phyloP scores from a whole-genome alignment of 768 basidiomycete genomes.

The Rhodotorula diobovata region DNA sequence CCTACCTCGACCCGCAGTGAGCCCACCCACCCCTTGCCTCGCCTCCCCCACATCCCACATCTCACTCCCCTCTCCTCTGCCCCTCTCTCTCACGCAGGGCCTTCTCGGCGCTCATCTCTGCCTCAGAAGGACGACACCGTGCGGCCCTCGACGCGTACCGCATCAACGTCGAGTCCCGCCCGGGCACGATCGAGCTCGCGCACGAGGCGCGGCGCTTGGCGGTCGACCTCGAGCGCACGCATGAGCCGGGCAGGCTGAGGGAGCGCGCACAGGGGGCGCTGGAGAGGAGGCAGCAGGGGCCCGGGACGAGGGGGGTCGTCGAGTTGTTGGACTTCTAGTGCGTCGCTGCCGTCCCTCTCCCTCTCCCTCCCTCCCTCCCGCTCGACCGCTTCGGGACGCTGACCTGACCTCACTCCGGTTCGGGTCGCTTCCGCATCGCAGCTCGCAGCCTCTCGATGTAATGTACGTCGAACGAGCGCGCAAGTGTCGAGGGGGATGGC shows the following conservation, averaged over 20 bases:
- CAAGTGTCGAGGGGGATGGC: too few relatives aligned
- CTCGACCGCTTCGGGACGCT: too few relatives aligned
- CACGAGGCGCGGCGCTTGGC: background rate
- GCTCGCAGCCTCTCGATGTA: constrained; percentile 3
- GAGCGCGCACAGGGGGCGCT: background rate
- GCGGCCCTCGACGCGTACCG: background rate
- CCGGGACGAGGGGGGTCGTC: background rate
- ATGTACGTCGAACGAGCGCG: constrained; percentile 1
- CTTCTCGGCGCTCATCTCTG: background rate
- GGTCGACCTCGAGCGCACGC: background rate
- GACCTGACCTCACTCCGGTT: too few relatives aligned
- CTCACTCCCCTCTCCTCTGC: background rate
- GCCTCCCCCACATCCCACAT: background rate
- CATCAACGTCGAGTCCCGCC: background rate
- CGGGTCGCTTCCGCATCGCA: background rate
- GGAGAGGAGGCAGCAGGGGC: background rate
- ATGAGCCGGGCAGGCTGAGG: background rate
- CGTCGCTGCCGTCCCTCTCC: background rate
- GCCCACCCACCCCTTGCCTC: too few relatives aligned
- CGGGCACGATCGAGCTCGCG: background rate
- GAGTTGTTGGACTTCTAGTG: constrained; percentile 10
- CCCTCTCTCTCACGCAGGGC: background rate
- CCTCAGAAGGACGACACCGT: background rate
- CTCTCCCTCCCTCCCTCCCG: too few relatives aligned
- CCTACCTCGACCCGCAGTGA: background rate